Base-by-base conservation (phyloP, 139 green algal genomes). In the Picochlorum costavermella region DNA sequence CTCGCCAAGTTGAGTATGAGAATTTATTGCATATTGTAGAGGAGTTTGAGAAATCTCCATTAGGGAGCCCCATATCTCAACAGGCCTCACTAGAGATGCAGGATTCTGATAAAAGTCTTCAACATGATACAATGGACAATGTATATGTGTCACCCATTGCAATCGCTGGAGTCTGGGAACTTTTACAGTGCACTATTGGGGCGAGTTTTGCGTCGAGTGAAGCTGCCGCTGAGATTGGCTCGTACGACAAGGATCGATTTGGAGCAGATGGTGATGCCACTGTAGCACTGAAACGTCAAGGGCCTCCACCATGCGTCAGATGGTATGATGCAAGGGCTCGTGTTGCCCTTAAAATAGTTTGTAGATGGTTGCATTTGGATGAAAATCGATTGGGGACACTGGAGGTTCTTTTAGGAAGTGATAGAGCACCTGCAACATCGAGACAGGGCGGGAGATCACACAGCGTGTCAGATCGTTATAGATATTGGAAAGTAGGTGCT, bases 311-410 rank as follows among this genome's bases (percentile, higher is more conserved):
- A 14, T 17, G 10, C 2, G 40, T 78, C 29, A 64, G 73, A 12
- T 88, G 74, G 76, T 95, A 94, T 64, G 87, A 95, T 60, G 79
- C 87, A 2, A 67, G 87, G 4, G 72, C 76, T 11, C 65, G 87
- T 0, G 69, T 80, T 44, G 83, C 87, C 2, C 70, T 94, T 31
- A 77, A 77, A 43, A 70, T 77, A 2, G 73, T 94, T 3, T 77
- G 79, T 17, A 60, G 79, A 60, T 95, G 87, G 87, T 73, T 90
- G 55, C 67, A 77, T 29, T 77, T 95, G 31, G 79, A 87, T 4
- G 75, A 75, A 62, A 30, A 60, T 13, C 81, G 88, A 71, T 63
- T 89, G 60, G 29, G 53, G 28, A 76, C 72, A 29, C 73, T 87
- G 37, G 81, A 87, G 62, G 40, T 71, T 26, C 68, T 82, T 57